Conservation (phyloP, 2,329 filamentous ascomycete species). For the Cordyceps pruinosa region DNA sequence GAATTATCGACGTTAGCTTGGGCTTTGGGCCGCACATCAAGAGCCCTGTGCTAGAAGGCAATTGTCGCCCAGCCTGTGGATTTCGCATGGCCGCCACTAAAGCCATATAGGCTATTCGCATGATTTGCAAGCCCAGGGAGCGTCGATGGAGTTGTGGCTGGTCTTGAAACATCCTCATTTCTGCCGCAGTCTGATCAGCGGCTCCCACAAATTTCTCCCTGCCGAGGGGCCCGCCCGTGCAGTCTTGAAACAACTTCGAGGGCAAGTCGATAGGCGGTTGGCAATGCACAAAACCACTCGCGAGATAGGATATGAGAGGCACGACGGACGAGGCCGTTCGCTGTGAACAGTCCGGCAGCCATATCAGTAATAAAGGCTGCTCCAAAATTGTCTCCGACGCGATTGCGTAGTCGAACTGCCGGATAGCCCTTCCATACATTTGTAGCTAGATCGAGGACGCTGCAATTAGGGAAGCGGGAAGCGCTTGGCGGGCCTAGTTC, state of each 20-base stretch:
- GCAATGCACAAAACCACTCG: background rate
- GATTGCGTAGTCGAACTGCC: conserved; percentile 6
- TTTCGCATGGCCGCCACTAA: background rate
- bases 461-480: background rate
- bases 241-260: background rate
- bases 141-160: background rate
- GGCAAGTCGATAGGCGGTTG: background rate
- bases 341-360: background rate
- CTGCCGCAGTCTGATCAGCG: conserved; percentile 3
- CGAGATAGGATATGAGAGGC: background rate
- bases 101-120: background rate
- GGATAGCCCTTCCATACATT: background rate
- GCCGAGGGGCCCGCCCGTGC: background rate
- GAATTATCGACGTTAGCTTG: too few relatives aligned
- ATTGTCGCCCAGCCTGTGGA: too few relatives aligned
- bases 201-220: background rate
- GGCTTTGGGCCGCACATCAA: too few relatives aligned
- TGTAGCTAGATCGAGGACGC: conserved; percentile 1
- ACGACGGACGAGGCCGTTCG: background rate
- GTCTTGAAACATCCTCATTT: conserved; percentile 7
- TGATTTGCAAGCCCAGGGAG: background rate
- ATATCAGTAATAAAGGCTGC: background rate
- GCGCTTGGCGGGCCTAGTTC: background rate
- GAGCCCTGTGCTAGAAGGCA: too few relatives aligned
- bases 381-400: background rate